Percentiles rank a stretch among this genome's conserved stretches.
Conservation (phyloP, 2,329 filamentous ascomycete species). For the Aspergillus piperis region DNA sequence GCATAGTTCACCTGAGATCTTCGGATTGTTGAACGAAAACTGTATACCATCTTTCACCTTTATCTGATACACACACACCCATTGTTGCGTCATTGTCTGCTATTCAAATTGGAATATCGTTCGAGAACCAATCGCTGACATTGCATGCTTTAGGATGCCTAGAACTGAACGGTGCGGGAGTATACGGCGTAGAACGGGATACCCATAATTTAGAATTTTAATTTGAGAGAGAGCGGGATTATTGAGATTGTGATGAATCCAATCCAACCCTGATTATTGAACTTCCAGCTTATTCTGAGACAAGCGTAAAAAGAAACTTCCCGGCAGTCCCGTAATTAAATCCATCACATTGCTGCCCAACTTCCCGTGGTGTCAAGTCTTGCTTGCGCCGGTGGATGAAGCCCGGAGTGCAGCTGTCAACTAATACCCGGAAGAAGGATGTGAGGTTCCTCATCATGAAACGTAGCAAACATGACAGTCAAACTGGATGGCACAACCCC, state of each 20-base stretch:
- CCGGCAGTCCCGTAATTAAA: constrained; percentile 14
- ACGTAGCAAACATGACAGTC: constrained; percentile 3
- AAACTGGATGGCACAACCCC: constrained; percentile 2
- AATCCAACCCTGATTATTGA: not conserved
- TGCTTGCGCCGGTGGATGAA: not conserved
- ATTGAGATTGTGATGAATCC: not conserved
- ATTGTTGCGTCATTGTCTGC: constrained; percentile 14
- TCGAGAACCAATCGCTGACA: constrained; percentile 1
- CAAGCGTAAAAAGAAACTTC: constrained; percentile 11
- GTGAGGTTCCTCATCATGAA: constrained; percentile 9
- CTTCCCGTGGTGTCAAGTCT: constrained; percentile 18
- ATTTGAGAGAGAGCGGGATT: not conserved
- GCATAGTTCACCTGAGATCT: constrained; percentile 49
- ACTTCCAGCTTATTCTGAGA: constrained; percentile 1
- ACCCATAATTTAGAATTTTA: constrained; percentile 1
- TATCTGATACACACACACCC: constrained; percentile 32
- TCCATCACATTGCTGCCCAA: constrained; percentile 39
- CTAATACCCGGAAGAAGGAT: constrained; percentile 6
- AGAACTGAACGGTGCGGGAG: not conserved
- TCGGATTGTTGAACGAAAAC: constrained; percentile 44
- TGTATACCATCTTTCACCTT: constrained; percentile 41
- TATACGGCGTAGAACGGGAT: not conserved
- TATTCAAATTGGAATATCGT: not conserved
- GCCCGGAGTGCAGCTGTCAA: not conserved
- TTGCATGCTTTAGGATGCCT: constrained; percentile 2